phyloP scores from a whole-genome alignment of 1,284 basidiomycete genomes.

The Entoloma clypeatum region DNA sequence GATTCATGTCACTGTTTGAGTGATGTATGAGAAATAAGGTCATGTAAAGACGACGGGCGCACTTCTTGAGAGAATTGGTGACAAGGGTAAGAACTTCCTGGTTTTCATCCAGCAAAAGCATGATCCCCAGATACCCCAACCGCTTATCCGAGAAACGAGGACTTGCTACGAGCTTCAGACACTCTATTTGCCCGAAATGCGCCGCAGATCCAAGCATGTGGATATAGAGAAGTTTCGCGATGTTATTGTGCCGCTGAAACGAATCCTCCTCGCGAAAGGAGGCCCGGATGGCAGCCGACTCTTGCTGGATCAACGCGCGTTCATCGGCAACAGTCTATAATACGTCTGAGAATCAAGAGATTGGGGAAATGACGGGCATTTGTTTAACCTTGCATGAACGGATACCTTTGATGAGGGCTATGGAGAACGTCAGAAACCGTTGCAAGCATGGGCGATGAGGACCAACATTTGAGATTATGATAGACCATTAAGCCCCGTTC shows the following conservation, averaged over 20 bases:
- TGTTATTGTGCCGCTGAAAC: constrained; percentile 91
- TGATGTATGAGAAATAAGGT: constrained; percentile 9
- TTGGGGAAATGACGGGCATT: constrained; percentile 8
- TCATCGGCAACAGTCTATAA: constrained; percentile 95
- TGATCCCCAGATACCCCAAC: constrained; percentile 95
- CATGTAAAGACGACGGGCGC: constrained; percentile 29
- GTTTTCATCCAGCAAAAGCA: constrained; percentile 97
- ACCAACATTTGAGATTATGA: constrained; percentile 87
- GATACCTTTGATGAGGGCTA: constrained; percentile 94
- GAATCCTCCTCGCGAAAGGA: constrained; percentile 98
- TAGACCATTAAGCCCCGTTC: constrained; percentile 71
- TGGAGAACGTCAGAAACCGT: constrained; percentile 21
- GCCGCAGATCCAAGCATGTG: constrained; percentile 99
- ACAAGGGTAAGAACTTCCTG: constrained; percentile 97
- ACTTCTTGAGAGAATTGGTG: constrained; percentile 99
- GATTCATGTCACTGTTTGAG: constrained; percentile 90
- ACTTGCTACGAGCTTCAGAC: constrained; percentile 97
- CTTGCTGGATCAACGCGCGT: constrained; percentile 95
- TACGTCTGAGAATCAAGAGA: constrained; percentile 13
- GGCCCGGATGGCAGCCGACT: constrained; percentile 95
- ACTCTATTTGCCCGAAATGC: constrained; percentile 99
- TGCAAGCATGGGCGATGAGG: constrained; percentile 7
- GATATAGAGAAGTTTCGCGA: constrained; percentile 98
- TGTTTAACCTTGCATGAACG: constrained; percentile 79
- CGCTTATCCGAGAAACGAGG: constrained; percentile 97